A percentile compares a stretch with the other conserved stretches of the same genome.
These are phyloP conservation scores for Hypholoma fasciculare DNA, from an alignment of 768 basidiomycete genomes.

Conservation along the genomic window DNA sequence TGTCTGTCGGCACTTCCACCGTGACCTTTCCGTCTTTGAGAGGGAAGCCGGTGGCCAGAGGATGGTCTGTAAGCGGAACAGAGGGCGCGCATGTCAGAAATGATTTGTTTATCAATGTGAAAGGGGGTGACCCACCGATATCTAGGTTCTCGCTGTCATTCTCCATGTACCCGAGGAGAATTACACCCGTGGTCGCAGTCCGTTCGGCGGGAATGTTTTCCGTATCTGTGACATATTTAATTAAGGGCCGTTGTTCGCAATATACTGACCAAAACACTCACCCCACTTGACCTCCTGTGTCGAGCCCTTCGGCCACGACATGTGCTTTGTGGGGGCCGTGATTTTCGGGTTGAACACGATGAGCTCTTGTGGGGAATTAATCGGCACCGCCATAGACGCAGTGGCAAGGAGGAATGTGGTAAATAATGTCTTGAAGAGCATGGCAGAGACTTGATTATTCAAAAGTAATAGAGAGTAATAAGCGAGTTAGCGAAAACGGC, in stretches of 20 bases:
- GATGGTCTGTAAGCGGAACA: slow-evolving; percentile 31
- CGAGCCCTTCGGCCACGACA: slow-evolving; percentile 37
- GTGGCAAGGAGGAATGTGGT: slow-evolving; percentile 25
- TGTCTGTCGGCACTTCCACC: slow-evolving; percentile 38
- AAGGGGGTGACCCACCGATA: slow-evolving; percentile 34
- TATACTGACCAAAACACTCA: neutral
- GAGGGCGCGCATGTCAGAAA: neutral
- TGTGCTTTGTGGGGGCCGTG: slow-evolving; percentile 31
- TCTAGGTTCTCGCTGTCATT: slow-evolving; percentile 50
- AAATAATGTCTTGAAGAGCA: slow-evolving; percentile 31
- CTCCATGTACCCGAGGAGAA: slow-evolving; percentile 46
- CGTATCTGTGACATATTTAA: slow-evolving; percentile 25
- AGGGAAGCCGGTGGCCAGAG: slow-evolving; percentile 41
- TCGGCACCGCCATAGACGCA: slow-evolving; percentile 23
- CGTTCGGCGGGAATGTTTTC: slow-evolving; percentile 36
- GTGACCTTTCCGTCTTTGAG: slow-evolving; percentile 35
- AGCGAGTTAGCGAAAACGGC: neutral
- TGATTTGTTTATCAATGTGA: neutral
- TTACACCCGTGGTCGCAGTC: slow-evolving; percentile 32
- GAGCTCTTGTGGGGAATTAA: slow-evolving; percentile 24
- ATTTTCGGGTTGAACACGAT: slow-evolving; percentile 43
- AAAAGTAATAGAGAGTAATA: slow-evolving; percentile 1
- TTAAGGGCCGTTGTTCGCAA: neutral
- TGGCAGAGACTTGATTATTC: slow-evolving; percentile 9
- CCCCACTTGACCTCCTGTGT: slow-evolving; percentile 44